Percentiles rank a stretch among this genome's conserved stretches.
Conservation (phyloP, 2,329 filamentous ascomycete genomes). For the Diaporthe amygdali region DNA sequence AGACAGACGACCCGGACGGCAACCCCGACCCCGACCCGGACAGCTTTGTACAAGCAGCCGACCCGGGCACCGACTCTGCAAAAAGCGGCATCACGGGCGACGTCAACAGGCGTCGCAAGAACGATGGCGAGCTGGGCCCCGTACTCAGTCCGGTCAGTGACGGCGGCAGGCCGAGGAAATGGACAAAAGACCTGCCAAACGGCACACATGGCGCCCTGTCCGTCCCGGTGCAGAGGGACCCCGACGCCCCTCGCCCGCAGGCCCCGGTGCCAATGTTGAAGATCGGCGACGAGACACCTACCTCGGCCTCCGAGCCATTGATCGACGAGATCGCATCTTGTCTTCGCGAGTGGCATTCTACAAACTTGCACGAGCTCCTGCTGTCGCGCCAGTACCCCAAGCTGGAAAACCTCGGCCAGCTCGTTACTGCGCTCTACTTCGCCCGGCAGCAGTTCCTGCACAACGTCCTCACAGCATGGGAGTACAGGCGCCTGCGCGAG, state of each 20-base stretch:
- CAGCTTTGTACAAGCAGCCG: constrained; percentile 40
- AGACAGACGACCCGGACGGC: constrained; percentile 62
- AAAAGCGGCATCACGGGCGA: constrained; percentile 56
- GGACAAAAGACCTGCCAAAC: constrained; percentile 41
- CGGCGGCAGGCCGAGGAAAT: constrained; percentile 25
- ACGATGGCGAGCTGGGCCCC: constrained; percentile 30
- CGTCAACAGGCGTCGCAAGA: constrained; percentile 41
- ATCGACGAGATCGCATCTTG: constrained; percentile 98
- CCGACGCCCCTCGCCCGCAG: constrained; percentile 75
- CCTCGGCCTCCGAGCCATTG: constrained; percentile 84
- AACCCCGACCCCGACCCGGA: constrained; percentile 41
- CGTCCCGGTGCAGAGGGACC: constrained; percentile 62
- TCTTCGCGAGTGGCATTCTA: constrained; percentile 97
- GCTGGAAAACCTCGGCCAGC: constrained; percentile 79
- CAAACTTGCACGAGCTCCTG: constrained; percentile 90
- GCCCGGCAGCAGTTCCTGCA: constrained; percentile 90
- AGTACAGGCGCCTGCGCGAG: constrained; percentile 81
- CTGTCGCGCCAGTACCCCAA: constrained; percentile 81
- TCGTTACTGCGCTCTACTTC: constrained; percentile 84
- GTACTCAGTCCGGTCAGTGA: constrained; percentile 28
- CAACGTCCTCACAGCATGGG: constrained; percentile 87
- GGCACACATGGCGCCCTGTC: constrained; percentile 50
- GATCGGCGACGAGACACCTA: constrained; percentile 95
- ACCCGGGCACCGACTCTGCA: constrained; percentile 52
- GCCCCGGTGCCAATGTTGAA: constrained; percentile 97